Evolutionary conservation across 2,329 filamentous ascomycete genomes (phyloP).

Genomic region (Ceratocystis harringtonii): DNA sequence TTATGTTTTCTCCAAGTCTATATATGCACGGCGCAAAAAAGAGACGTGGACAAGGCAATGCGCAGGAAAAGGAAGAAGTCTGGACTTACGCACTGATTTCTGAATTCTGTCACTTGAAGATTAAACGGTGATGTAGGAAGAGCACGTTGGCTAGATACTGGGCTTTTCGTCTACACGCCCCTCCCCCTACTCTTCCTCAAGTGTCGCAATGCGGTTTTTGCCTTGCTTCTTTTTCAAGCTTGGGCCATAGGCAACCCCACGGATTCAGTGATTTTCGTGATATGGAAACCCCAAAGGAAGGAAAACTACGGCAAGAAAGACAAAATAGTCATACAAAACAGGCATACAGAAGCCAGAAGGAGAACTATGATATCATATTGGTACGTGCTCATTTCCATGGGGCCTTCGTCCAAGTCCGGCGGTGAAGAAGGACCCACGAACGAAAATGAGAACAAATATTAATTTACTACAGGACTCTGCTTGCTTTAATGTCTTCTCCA

Average conservation of each 20-base stretch:
- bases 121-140: neutral
- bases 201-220: neutral
- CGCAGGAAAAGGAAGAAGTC: neutral
- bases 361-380: constrained; percentile 3
- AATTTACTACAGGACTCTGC: neutral
- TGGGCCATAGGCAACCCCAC: neutral
- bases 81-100: neutral
- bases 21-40: neutral
- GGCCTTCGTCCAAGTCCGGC: constrained; percentile 1
- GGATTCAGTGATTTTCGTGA: neutral
- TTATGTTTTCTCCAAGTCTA: neutral
- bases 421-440: neutral
- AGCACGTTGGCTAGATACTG: neutral
- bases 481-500: neutral
- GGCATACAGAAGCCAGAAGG: neutral
- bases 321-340: neutral
- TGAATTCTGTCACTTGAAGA: neutral
- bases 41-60: neutral
- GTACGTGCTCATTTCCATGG: neutral
- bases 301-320: neutral
- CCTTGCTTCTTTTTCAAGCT: neutral
- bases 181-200: neutral
- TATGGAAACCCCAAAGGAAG: neutral
- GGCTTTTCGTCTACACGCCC: neutral
- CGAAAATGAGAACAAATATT: neutral